phyloP scores from a whole-genome alignment of 495 filamentous ascomycete species.

The Bombardia bombarda region DNA sequence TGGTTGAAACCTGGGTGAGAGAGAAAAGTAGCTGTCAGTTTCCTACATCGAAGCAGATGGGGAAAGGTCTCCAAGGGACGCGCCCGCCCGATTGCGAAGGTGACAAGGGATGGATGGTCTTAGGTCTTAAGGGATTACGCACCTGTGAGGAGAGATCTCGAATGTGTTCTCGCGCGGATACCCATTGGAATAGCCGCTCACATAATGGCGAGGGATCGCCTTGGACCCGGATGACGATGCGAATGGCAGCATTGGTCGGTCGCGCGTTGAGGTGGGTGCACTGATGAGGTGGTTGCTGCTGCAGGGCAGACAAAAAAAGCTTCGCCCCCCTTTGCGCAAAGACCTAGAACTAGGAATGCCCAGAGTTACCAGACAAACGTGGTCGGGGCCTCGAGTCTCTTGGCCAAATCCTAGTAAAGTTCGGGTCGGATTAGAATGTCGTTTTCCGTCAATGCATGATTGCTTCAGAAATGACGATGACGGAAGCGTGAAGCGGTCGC shows the following conservation, averaged over 20 bases:
- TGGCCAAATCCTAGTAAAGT: too few relatives aligned
- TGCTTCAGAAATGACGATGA: constrained; percentile 4
- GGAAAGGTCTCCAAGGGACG: too few relatives aligned
- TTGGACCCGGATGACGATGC: constrained; percentile 38
- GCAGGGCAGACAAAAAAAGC: constrained; percentile 6
- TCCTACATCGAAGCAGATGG: not conserved
- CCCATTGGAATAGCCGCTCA: constrained; percentile 68
- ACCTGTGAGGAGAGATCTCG: constrained; percentile 88
- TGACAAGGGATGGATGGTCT: too few relatives aligned
- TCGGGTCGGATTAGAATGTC: too few relatives aligned
- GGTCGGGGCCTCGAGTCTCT: too few relatives aligned
- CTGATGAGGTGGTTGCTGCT: constrained; percentile 5
- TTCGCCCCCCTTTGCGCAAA: constrained; percentile 10
- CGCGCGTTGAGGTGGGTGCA: too few relatives aligned
- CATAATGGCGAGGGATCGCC: constrained; percentile 51
- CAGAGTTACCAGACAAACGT: not conserved
- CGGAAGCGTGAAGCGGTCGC: constrained; percentile 8
- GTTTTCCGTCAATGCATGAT: constrained; percentile 21
- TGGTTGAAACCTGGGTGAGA: constrained; percentile 69
- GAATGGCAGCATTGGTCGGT: constrained; percentile 39
- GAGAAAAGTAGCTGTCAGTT: not conserved
- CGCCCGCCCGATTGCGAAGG: too few relatives aligned
- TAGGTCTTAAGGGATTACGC: too few relatives aligned
- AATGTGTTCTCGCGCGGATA: constrained; percentile 65
- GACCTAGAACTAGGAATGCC: not conserved